Percentiles rank a stretch among this genome's conserved stretches.
phyloP scores from a whole-genome alignment of 1,284 basidiomycete species.

The Puccinia polysora region DNA sequence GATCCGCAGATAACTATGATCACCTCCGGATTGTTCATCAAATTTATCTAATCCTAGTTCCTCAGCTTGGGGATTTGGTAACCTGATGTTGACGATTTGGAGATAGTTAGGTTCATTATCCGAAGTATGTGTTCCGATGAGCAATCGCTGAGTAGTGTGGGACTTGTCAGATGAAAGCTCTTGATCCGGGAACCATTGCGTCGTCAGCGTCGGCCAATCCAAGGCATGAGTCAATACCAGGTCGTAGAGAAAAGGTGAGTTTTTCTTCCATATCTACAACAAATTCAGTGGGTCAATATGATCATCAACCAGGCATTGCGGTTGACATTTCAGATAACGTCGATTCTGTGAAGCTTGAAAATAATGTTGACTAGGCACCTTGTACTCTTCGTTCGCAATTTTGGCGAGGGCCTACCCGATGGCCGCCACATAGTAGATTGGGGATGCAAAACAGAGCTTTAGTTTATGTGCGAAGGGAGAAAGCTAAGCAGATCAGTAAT shows the following conservation, averaged over 20 bases:
- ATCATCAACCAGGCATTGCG: not conserved
- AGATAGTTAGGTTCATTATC: constrained; percentile 91
- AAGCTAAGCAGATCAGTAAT: too few species aligned
- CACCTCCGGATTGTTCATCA: constrained; percentile 82
- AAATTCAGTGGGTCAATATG: constrained; percentile 51
- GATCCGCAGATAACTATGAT: too few species aligned
- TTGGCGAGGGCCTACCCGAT: constrained; percentile 26
- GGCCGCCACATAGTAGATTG: not conserved
- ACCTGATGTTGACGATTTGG: constrained; percentile 88
- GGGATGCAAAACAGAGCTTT: not conserved
- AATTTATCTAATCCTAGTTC: constrained; percentile 75
- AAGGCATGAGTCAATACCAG: constrained; percentile 94
- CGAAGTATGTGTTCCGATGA: constrained; percentile 96
- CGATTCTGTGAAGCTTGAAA: not conserved
- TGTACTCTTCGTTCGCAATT: constrained; percentile 56
- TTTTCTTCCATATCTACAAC: constrained; percentile 72
- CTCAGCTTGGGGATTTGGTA: constrained; percentile 71
- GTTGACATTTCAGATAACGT: not conserved
- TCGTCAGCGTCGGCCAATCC: constrained; percentile 96
- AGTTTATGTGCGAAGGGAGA: not conserved
- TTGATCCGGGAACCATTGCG: constrained; percentile 96
- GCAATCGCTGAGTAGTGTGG: constrained; percentile 84
- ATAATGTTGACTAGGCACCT: constrained; percentile 53
- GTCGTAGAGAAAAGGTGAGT: constrained; percentile 81
- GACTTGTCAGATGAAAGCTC: constrained; percentile 75